Evolutionary conservation across 345 rosid species (phyloP), one percentile per base, ranked within the genome.

Genomic region (Garcia nutans): DNA sequence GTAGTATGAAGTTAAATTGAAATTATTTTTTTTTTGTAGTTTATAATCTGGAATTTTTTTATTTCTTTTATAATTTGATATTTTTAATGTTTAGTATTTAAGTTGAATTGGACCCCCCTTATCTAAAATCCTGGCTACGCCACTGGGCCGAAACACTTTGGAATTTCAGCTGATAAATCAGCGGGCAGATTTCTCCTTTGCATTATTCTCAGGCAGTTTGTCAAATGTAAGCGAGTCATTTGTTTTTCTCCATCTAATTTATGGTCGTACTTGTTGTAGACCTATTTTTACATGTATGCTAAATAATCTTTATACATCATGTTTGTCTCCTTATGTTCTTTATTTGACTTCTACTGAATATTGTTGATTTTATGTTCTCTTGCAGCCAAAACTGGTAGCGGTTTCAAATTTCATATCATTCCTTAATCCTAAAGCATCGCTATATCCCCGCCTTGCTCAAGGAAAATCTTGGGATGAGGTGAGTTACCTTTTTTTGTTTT

Each of bases 401-500:
- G 72, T 88, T 72, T 96, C 98, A 63, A 89, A 90, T 79, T 37
- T 74, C 28, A 71, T 95, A 56, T 74, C 89, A 11, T 96, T 93
- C 76, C 68, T 65, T 60, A 87, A 93, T 81, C 97, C 97, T 37
- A 93, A 93, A 69, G 98, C 97, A 45, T 98, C 99, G 20, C 71
- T 93, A 0, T 96, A 91, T 82, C 97, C 97, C 0, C 97, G 99
- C 49, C 96, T 96, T 79, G 94, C 99, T 82, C 89, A 82, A 76
- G 94, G 94, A 75, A 96, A 92, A 86, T 86, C 89, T 52, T 96
- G 98, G 99, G 78, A 93, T 76, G 97, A 92, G 76, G 99, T 93
- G 72, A 88, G 94, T 84, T 77, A 49, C 44, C 1, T 54, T 54
- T 54, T 17, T 54, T 74, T 54, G 63, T 57, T 67, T 57, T 13